Percentiles rank a stretch among this genome's conserved stretches.
phyloP scores from a whole-genome alignment of 2,329 filamentous ascomycete genomes.

The Fusarium musae region DNA sequence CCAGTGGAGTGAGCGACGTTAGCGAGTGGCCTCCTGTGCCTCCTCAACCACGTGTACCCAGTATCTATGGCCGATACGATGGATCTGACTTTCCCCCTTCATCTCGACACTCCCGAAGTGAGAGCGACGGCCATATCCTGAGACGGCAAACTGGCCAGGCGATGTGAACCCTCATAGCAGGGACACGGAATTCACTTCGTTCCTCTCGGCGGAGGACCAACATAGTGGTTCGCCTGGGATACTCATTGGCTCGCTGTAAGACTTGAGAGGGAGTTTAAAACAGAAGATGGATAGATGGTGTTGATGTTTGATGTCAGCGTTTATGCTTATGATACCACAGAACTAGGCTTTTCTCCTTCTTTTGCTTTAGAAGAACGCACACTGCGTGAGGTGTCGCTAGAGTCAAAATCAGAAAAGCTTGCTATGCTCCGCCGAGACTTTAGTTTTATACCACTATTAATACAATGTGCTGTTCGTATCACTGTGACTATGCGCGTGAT shows the following conservation, averaged over 20 bases:
- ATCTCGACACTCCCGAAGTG: slow-evolving; percentile 30
- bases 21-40: slow-evolving; percentile 43
- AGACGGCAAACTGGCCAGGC: slow-evolving; percentile 24
- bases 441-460: slow-evolving; percentile 38
- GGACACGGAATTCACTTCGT: slow-evolving; percentile 28
- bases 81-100: slow-evolving; percentile 24
- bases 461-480: slow-evolving; percentile 26
- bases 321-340: slow-evolving; percentile 42
- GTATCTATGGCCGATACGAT: slow-evolving; percentile 28
- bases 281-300: slow-evolving; percentile 30
- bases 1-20: slow-evolving; percentile 59
- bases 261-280: neutral
- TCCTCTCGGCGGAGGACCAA: slow-evolving; percentile 28
- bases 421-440: slow-evolving; percentile 39
- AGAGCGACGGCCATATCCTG: slow-evolving; percentile 26
- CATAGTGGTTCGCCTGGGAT: slow-evolving; percentile 19
- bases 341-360: slow-evolving; percentile 34
- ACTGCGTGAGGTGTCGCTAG: slow-evolving; percentile 28
- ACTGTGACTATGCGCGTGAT: neutral
- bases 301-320: slow-evolving; percentile 42
- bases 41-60: slow-evolving; percentile 10
- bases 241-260: slow-evolving; percentile 31
- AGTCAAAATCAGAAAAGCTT: slow-evolving; percentile 36
- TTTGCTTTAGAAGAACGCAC: slow-evolving; percentile 26
- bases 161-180: slow-evolving; percentile 9